Conservation (phyloP, 2,329 filamentous ascomycete genomes). For the Coniella vitis region DNA sequence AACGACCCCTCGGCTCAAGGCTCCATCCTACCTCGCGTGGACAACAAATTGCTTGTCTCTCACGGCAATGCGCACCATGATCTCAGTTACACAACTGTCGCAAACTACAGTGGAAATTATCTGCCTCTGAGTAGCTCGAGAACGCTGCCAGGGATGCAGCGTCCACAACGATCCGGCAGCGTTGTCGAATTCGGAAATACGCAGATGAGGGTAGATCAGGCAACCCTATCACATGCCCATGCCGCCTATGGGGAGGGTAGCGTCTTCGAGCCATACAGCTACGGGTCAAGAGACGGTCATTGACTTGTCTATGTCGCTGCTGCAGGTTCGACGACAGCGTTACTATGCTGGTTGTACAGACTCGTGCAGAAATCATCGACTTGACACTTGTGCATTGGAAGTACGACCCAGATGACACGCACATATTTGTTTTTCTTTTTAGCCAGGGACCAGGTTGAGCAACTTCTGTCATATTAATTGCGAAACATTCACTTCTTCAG, state of each 20-base stretch:
- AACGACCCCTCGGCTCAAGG: conserved; percentile 10
- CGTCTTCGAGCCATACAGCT: conserved; percentile 12
- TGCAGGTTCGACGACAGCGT: not conserved
- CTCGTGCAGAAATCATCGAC: too few species aligned
- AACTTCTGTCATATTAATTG: too few species aligned
- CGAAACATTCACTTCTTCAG: too few species aligned
- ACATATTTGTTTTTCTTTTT: too few species aligned
- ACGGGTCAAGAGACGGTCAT: conserved; percentile 12
- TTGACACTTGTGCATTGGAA: too few species aligned
- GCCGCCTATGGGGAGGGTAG: conserved; percentile 12
- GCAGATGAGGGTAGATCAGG: conserved; percentile 9
- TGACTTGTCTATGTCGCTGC: too few species aligned
- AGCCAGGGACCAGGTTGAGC: too few species aligned
- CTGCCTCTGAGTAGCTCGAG: conserved; percentile 11
- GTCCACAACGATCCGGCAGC: conserved; percentile 5
- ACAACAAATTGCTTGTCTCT: conserved; percentile 2
- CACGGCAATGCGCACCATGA: conserved; percentile 12
- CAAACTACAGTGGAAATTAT: conserved; percentile 11
- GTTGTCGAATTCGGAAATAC: conserved; percentile 3
- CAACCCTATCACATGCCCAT: conserved; percentile 8
- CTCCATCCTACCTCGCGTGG: conserved; percentile 10
- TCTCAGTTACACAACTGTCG: conserved; percentile 15
- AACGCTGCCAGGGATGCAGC: conserved; percentile 8
- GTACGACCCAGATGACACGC: too few species aligned
- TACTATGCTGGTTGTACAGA: too few species aligned